A percentile compares a stretch with the other conserved stretches of the same genome.
phyloP scores from a whole-genome alignment of 225 moss, liverwort and hornwort species.

The Sphagnum contortum region DNA sequence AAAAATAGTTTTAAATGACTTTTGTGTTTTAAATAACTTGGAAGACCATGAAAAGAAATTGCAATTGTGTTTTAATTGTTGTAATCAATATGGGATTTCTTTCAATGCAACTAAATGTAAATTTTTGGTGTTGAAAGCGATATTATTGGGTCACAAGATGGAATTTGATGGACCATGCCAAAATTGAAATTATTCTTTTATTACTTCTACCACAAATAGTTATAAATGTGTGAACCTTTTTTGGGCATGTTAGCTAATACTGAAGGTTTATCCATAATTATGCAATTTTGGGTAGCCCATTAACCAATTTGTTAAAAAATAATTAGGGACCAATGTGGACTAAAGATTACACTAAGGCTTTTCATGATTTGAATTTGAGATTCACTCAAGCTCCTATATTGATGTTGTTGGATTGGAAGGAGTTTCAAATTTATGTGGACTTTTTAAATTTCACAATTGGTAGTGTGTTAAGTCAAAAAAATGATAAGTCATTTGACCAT shows the following conservation, averaged over 20 bases:
- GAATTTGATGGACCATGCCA: background rate
- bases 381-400: background rate
- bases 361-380: background rate
- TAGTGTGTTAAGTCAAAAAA: slow-evolving; percentile 2
- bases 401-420: background rate
- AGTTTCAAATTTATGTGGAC: slow-evolving; percentile 4
- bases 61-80: no score
- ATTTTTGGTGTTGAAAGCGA: no score
- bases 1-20: no score
- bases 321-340: background rate
- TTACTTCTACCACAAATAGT: background rate
- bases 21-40: no score
- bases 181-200: background rate
- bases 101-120: no score
- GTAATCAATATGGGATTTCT: no score
- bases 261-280: background rate
- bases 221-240: slow-evolving; percentile 1
- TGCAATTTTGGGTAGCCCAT: background rate
- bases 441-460: background rate
- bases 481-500: background rate
- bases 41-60: no score
- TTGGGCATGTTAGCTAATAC: slow-evolving; percentile 7
- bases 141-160: background rate
- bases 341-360: background rate
- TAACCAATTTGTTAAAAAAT: background rate